Base-by-base conservation (phyloP, 768 basidiomycete genomes). In the Kwoniella sp. region DNA sequence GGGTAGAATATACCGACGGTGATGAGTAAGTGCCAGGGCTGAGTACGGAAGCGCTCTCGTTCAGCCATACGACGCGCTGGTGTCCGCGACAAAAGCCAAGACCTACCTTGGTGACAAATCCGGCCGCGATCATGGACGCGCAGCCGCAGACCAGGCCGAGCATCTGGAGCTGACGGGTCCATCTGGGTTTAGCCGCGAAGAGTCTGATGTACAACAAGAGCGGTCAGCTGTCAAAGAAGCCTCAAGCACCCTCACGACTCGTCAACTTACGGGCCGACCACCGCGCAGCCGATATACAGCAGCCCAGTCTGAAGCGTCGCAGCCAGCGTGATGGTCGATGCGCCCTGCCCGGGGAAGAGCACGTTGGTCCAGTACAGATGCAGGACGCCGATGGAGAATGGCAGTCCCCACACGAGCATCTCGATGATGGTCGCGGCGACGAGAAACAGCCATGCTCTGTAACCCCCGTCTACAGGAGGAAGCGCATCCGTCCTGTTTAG, bases 11-110 rank as follows among this genome's bases (percentile, higher is more conserved):
- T 10, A 17, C 69, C 66, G 11, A 71, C 42, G 4, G 65, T 68
- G 6, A 71, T 37, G 25, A 71, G 47, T 3, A 71, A 56, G 36
- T 71, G 69, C 69, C 69, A 71, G 19, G 69, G 66, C 62, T 70
- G 45, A 28, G 6, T 38, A 28, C 11, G 20, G 11, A 4, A 34
- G 15, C 29, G 29, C 11, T 46, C 15, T 33, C 15, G 5, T 10
- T 17, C 33, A 47, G 14, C 33, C 15, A n/a, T 8, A 34, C 4
- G 31, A 36, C 14, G 31, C n/a, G 5, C 12, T 32, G 23, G 32
- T 19, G 12, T n/a, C 23, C 9, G 10, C 33, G 15, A 17, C 15
- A 25, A 20, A 5, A 34, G 11, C 9, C 20, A 34, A 9, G 20
- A 39, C 61, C 19, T 29, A 63, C 65, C 48, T 62, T 44, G 11